These are phyloP conservation scores for Gloeophyllum trabeum DNA, from an alignment of 768 basidiomycete genomes.

Conservation along the genomic window DNA sequence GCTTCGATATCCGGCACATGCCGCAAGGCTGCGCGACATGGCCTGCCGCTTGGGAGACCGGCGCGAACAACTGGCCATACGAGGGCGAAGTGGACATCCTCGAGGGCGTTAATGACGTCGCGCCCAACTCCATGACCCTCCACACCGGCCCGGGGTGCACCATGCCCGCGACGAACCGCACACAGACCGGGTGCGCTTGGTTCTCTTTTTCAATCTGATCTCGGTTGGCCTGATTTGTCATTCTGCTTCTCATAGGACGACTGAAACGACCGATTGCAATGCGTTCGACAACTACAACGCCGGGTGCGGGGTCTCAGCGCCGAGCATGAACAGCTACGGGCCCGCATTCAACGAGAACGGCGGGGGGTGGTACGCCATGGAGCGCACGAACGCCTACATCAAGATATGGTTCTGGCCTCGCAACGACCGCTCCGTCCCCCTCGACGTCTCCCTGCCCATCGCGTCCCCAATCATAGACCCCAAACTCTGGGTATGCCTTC, in stretches of 20 bases:
- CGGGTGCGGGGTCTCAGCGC: slow-evolving; percentile 41
- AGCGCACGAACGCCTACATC: slow-evolving; percentile 43
- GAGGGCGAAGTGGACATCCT: slow-evolving; percentile 37
- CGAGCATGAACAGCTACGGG: slow-evolving; percentile 36
- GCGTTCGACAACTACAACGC: slow-evolving; percentile 33
- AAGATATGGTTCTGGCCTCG: slow-evolving; percentile 69
- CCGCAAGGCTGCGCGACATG: slow-evolving; percentile 34
- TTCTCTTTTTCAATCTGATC: neutral
- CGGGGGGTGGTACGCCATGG: slow-evolving; percentile 60
- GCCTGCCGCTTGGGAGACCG: slow-evolving; percentile 28
- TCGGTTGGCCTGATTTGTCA: neutral
- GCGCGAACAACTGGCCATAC: slow-evolving; percentile 10
- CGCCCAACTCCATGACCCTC: slow-evolving; percentile 31
- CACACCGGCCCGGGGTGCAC: slow-evolving; percentile 45
- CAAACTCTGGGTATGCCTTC: slow-evolving; percentile 31
- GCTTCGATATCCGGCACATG: slow-evolving; percentile 37
- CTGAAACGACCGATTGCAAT: slow-evolving; percentile 36
- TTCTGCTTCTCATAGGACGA: slow-evolving; percentile 16
- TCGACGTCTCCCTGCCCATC: slow-evolving; percentile 29
- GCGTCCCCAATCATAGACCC: slow-evolving; percentile 30
- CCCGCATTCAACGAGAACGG: slow-evolving; percentile 45
- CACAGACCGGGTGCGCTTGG: slow-evolving; percentile 33
- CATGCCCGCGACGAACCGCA: slow-evolving; percentile 31
- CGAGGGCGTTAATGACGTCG: slow-evolving; percentile 37
- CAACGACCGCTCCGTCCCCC: slow-evolving; percentile 28